Evolutionary conservation across 2,329 filamentous ascomycete species (phyloP).

Genomic region (Stachybotrys elegans): DNA sequence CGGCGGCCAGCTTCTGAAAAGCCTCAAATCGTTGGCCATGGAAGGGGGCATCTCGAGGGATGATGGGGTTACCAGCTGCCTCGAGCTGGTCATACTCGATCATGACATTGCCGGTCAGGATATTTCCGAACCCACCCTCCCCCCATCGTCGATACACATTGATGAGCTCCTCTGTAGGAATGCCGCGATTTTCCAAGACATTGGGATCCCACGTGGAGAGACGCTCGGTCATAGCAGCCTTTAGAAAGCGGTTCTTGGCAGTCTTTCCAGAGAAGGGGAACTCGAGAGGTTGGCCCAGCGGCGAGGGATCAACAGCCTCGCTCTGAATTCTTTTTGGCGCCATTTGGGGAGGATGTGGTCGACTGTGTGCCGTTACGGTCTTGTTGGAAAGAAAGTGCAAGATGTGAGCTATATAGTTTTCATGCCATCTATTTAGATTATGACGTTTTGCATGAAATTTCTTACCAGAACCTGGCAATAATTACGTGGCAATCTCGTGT

Average conservation of each 20-base stretch:
- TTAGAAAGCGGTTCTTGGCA: conserved; percentile 62
- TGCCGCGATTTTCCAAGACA: conserved; percentile 41
- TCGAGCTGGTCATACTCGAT: conserved; percentile 57
- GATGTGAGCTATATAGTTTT: too few relatives aligned
- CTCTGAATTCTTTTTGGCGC: conserved; percentile 4
- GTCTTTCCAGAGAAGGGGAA: conserved; percentile 48
- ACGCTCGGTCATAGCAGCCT: conserved; percentile 62
- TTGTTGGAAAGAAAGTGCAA: too few relatives aligned
- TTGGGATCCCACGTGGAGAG: conserved; percentile 56
- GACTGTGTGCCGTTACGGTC: too few relatives aligned
- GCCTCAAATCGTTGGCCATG: conserved; percentile 55
- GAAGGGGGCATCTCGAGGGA: conserved; percentile 45
- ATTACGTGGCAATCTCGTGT: too few relatives aligned
- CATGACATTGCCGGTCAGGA: conserved; percentile 61
- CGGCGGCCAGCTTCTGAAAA: conserved; percentile 51
- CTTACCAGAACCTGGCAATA: too few relatives aligned
- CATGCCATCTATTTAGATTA: too few relatives aligned
- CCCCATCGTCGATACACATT: conserved; percentile 58
- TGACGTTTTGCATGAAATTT: too few relatives aligned
- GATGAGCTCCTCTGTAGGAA: conserved; percentile 33
- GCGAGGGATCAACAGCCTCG: conserved; percentile 9
- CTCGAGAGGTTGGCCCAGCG: conserved; percentile 38
- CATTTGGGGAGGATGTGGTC: conserved; percentile 6
- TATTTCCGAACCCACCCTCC: conserved; percentile 48
- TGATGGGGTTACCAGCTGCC: conserved; percentile 51